Evolutionary conservation across 768 basidiomycete species (phyloP), one percentile per base, ranked within the genome.

Genomic region (Termitomyces sp.): DNA sequence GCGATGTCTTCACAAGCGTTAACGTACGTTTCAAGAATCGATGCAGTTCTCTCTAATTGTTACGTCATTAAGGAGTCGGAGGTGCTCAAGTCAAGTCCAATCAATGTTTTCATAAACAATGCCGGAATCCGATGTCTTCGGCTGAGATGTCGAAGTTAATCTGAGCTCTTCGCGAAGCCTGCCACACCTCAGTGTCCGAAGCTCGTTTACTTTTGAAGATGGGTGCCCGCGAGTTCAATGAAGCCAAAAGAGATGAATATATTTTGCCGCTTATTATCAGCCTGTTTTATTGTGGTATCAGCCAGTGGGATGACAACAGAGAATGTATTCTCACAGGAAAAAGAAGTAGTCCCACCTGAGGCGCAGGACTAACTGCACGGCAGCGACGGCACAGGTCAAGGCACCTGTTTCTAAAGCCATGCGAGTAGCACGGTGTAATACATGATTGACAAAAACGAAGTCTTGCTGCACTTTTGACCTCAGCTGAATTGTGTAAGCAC

Each of bases 381-480:
- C 20, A 3, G 49, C 22, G 16, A 45, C 33, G 2, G 13, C 16
- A 28, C 35, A 51, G 2, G 50, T 52, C 28, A 57, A 8, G 24
- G 10, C 41, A 24, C 56, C 56, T 28, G 56, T 56, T 8, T 56
- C 56, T 32, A 51, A 18, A 22, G 48, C 30, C 56, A 56, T 33
- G 22, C 56, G 40, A 14, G 38, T 44, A n/a, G 48, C 49, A 35
- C 49, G 56, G 32, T 56, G 49, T 16, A 51, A 8, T 14, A 45
- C 40, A 24, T 50, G 30, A 16, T 51, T 56, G 20, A 48, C 32
- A 13, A n/a, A 43, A 13, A 2, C 8, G 30, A 51, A 51, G 5
- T 49, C 26, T 20, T 49, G 55, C n/a, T 56, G 40, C 8, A 41
- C 40, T 10, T 41, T 50, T 3, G 47, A 40, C 48, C n/a, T 36